These are phyloP conservation scores for Flaveria brownii DNA, from an alignment of 129 eudicot genomes.

Conservation along the genomic window DNA sequence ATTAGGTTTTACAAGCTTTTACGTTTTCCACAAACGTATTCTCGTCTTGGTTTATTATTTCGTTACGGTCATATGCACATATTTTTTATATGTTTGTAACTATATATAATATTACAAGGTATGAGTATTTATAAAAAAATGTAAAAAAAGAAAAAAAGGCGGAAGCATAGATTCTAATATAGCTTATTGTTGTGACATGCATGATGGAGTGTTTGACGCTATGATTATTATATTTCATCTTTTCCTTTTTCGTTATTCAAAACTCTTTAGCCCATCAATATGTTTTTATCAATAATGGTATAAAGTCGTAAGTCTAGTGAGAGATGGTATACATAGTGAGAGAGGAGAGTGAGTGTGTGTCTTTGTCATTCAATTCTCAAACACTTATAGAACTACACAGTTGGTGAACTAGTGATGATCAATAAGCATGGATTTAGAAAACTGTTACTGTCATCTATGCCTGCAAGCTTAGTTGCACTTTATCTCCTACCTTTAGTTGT, in stretches of 20 bases:
- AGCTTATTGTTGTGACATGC: neutral
- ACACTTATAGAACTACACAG: constrained; percentile 21
- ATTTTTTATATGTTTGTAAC: neutral
- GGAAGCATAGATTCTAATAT: neutral
- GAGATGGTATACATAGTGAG: neutral
- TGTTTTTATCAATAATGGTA: constrained; percentile 15
- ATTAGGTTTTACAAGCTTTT: no score
- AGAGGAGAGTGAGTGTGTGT: constrained; percentile 17
- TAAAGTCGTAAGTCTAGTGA: constrained; percentile 15
- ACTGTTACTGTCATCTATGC: constrained; percentile 14
- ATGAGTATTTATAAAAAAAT: neutral
- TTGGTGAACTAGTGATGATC: constrained; percentile 24
- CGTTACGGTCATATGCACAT: neutral
- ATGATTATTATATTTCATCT: constrained; percentile 31
- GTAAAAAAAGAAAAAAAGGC: neutral
- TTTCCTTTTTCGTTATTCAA: constrained; percentile 29
- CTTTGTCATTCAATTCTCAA: constrained; percentile 12
- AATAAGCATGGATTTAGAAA: constrained; percentile 34
- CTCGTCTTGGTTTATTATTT: no score
- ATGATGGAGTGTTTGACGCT: constrained; percentile 25
- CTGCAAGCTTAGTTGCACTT: constrained; percentile 35
- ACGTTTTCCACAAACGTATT: no score
- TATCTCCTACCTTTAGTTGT: constrained; percentile 39
- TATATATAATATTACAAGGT: neutral
- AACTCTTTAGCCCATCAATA: constrained; percentile 33